Percentiles rank a stretch among this genome's conserved stretches.
Evolutionary conservation across 441 rosid genomes (phyloP).

Genomic region (Melastoma candidum): DNA sequence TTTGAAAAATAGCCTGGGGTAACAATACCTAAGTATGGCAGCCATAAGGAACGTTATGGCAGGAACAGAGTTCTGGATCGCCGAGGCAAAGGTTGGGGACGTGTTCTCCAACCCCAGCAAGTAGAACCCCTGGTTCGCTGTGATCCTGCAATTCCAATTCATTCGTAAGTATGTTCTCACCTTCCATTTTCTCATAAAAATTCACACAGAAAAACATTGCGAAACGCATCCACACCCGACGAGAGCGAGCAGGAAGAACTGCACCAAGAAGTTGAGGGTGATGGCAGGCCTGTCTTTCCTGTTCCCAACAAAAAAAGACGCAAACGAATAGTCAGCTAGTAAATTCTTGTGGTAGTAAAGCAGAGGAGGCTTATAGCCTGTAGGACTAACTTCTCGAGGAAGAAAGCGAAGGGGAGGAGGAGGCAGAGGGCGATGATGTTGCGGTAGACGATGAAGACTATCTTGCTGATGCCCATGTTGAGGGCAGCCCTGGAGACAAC

Average conservation of each 20-base stretch:
- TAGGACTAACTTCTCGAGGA: conserved; percentile 54
- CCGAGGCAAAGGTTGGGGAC: conserved; percentile 82
- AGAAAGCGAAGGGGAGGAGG: conserved; percentile 61
- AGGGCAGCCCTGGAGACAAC: conserved; percentile 73
- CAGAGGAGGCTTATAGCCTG: neutral
- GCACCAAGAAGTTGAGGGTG: conserved; percentile 47
- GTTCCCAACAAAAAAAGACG: conserved; percentile 7
- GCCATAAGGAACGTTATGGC: conserved; percentile 82
- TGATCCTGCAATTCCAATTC: conserved; percentile 38
- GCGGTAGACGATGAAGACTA: conserved; percentile 73
- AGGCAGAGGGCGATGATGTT: conserved; percentile 61
- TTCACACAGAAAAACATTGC: neutral
- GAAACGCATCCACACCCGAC: conserved; percentile 34
- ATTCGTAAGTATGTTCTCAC: too few species aligned
- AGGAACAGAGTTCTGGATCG: conserved; percentile 90
- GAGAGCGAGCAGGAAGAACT: conserved; percentile 67
- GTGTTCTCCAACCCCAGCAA: conserved; percentile 59
- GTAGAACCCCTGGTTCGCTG: conserved; percentile 81
- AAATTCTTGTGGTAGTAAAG: neutral
- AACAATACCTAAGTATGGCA: conserved; percentile 37
- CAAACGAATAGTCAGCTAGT: too few species aligned
- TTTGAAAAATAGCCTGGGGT: neutral
- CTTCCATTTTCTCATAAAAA: neutral
- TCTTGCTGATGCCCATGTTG: conserved; percentile 75
- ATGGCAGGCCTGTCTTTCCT: conserved; percentile 77